These are phyloP conservation scores for Pythium dissotocum DNA, from an alignment of 352 stramenopile genomes.

Conservation along the genomic window DNA sequence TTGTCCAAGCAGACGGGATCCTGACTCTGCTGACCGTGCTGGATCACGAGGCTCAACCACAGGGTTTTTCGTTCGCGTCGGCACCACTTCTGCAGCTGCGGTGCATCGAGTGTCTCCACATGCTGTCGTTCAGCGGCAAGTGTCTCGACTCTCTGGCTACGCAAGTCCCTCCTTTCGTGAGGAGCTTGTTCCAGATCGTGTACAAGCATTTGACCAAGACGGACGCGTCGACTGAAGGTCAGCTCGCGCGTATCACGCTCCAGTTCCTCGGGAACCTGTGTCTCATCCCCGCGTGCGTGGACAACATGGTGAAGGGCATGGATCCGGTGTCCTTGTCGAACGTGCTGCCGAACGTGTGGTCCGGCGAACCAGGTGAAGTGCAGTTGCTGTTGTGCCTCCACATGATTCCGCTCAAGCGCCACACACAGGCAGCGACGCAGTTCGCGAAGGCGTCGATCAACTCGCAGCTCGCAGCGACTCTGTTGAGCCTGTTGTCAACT, in stretches of 20 bases:
- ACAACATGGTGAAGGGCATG: slow-evolving; percentile 89
- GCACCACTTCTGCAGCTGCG: slow-evolving; percentile 76
- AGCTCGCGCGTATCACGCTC: slow-evolving; percentile 75
- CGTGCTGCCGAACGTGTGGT: slow-evolving; percentile 74
- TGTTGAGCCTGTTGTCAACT: slow-evolving; percentile 84
- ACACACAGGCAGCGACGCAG: slow-evolving; percentile 82
- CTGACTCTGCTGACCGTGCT: slow-evolving; percentile 73
- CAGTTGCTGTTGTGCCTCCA: slow-evolving; percentile 84
- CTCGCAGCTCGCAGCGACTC: slow-evolving; percentile 68
- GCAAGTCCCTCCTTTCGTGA: slow-evolving; percentile 80
- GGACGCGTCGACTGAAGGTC: slow-evolving; percentile 78
- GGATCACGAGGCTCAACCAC: slow-evolving; percentile 80
- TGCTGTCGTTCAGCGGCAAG: slow-evolving; percentile 85
- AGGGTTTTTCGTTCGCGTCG: slow-evolving; percentile 76
- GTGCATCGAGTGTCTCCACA: slow-evolving; percentile 87
- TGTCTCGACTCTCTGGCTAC: slow-evolving; percentile 77
- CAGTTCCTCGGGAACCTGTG: slow-evolving; percentile 86
- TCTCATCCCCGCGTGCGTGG: slow-evolving; percentile 82
- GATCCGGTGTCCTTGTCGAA: slow-evolving; percentile 69
- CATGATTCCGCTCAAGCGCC: slow-evolving; percentile 87
- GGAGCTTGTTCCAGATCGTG: slow-evolving; percentile 81
- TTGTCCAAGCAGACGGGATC: slow-evolving; percentile 76
- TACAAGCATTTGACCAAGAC: slow-evolving; percentile 82
- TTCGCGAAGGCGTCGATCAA: slow-evolving; percentile 83
- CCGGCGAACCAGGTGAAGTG: slow-evolving; percentile 78